Evolutionary conservation across 176 grass and related monocot genomes (phyloP), one percentile per base, ranked within the genome.

Genomic region (Musa schizocarpa): DNA sequence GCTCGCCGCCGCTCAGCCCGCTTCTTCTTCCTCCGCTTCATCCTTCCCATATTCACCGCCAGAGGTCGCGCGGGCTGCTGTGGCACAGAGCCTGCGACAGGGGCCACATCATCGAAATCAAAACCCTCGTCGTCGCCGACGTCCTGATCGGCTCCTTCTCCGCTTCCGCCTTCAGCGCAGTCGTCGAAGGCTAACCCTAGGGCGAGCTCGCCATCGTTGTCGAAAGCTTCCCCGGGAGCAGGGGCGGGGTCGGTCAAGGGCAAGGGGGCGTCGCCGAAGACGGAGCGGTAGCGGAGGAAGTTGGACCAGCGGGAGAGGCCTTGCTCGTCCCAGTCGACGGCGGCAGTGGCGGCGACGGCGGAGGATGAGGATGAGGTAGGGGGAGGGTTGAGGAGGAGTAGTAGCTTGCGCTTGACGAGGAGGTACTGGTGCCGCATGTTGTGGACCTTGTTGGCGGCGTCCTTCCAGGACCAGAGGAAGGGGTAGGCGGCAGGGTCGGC

Each of bases 371-470:
- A 17, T 1, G 54, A 2, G 22, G 49, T 6, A 16, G 19, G 9
- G 20, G 75, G 8, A 13, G 75, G 49, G 50, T 50, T 13, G 50
- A 63, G 3, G 11, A 29, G 52, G 62, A 67, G 49, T 13, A 67
- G 49, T 13, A 77, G 50, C 61, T 77, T 77, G 34, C 64, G 75
- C 49, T 77, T 77, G 62, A 67, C 75, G 49, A 77, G 75, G 50
- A 77, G 75, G 75, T 65, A 77, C 75, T 77, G 75, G 34, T 76
- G 74, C 17, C 74, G 74, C 74, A 76, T 76, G 27, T 76, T 76
- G 17, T 76, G 74, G 74, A 77, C 63, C 62, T 77, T 77, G 49
- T 61, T 67, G 75, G 75, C 63, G 61, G 62, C 75, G 50, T 77
- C 75, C 50, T 77, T 77, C 75, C 75, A 77, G 21, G 75, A 65